Evolutionary conservation across 345 rosid species (phyloP).

Genomic region (Adansonia digitata): DNA sequence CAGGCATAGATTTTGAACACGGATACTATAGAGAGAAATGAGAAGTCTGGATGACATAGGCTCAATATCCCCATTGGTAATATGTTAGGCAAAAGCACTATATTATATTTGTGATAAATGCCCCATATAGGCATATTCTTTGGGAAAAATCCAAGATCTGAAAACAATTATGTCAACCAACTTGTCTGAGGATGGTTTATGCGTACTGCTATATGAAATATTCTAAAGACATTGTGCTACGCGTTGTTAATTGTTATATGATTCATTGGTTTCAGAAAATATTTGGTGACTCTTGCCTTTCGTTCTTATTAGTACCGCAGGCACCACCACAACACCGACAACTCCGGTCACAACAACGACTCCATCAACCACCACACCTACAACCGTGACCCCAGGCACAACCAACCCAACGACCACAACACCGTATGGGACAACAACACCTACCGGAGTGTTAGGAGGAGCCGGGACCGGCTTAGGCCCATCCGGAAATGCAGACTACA

Average conservation of each 20-base stretch:
- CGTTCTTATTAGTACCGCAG: neutral
- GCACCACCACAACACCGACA: neutral
- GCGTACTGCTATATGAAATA: too few relatives aligned
- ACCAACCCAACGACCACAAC: constrained; percentile 8
- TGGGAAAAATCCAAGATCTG: neutral
- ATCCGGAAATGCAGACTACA: constrained; percentile 37
- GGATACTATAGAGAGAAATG: too few relatives aligned
- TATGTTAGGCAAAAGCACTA: too few relatives aligned
- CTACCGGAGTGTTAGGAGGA: constrained; percentile 46
- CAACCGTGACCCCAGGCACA: neutral
- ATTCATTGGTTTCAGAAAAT: neutral
- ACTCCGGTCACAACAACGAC: neutral
- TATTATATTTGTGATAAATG: too few relatives aligned
- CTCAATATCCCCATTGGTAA: too few relatives aligned
- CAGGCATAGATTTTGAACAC: too few relatives aligned
- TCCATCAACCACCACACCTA: neutral
- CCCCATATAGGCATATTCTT: neutral
- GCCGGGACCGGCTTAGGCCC: constrained; percentile 39
- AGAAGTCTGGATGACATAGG: too few relatives aligned
- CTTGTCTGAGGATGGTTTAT: neutral
- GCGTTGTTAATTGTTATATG: neutral
- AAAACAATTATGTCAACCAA: neutral
- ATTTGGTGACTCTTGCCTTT: neutral
- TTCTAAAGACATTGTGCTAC: neutral
- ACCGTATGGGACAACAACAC: neutral